Percentiles rank a stretch among this genome's conserved stretches.
phyloP scores from a whole-genome alignment of 371 early-diverging fungal genomes.

The Entomophthora muscae region DNA sequence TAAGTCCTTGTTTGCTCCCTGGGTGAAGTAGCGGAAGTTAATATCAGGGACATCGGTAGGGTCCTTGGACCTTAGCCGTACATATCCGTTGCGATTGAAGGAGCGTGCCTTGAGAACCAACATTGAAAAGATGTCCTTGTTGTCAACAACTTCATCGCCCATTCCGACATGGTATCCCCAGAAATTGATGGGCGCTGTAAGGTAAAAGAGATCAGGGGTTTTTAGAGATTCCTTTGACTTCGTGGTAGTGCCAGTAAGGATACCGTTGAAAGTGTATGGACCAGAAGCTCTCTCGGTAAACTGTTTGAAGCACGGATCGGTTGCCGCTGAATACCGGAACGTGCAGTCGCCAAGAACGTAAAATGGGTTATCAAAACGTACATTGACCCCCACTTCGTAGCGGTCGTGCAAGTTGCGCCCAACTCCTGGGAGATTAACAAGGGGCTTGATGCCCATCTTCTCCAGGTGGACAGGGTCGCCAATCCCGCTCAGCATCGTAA shows the following conservation, averaged over 20 bases:
- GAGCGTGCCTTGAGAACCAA: background rate
- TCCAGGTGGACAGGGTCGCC: too few relatives aligned
- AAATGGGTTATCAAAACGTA: background rate
- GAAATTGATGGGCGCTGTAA: conserved; percentile 3
- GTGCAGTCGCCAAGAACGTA: background rate
- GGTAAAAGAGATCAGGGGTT: background rate
- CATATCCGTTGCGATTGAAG: background rate
- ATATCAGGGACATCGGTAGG: too few relatives aligned
- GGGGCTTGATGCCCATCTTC: background rate
- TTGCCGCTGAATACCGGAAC: background rate
- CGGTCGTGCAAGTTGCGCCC: conserved; percentile 6
- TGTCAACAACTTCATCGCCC: background rate
- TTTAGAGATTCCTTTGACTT: background rate
- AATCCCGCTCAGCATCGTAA: conserved; percentile 17
- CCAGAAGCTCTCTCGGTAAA: background rate
- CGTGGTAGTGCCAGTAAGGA: background rate
- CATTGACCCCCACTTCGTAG: background rate
- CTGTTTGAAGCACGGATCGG: background rate
- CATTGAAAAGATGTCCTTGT: background rate
- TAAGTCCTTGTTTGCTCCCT: background rate
- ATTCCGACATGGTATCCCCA: background rate
- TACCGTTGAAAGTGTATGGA: conserved; percentile 7
- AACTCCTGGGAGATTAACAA: conserved; percentile 4
- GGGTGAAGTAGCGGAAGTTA: too few relatives aligned
- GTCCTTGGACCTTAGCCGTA: too few relatives aligned